Percentiles rank a stretch among this genome's conserved stretches.
Evolutionary conservation across 495 filamentous ascomycete species (phyloP).

Genomic region (Annulohypoxylon moriforme): DNA sequence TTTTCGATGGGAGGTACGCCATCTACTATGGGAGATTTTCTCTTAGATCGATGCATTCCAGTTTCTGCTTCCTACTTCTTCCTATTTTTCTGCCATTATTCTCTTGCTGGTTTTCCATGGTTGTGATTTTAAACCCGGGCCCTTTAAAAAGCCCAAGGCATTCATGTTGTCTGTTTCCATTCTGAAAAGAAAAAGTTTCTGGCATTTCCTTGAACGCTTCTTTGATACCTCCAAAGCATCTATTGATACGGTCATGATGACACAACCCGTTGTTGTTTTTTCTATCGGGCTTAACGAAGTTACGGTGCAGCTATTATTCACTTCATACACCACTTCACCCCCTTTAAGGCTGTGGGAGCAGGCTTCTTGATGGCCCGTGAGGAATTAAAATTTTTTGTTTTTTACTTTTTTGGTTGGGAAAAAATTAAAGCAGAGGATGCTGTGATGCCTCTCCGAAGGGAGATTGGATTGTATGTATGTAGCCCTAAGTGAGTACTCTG

Average conservation of each 20-base stretch:
- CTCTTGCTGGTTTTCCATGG: constrained; percentile 43
- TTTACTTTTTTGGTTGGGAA: constrained; percentile 24
- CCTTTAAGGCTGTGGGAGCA: constrained; percentile 35
- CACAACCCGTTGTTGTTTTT: constrained; percentile 17
- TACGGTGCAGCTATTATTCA: constrained; percentile 37
- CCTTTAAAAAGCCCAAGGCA: constrained; percentile 16
- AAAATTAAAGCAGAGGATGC: constrained; percentile 15
- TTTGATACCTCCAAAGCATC: constrained; percentile 53
- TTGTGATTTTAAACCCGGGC: constrained; percentile 49
- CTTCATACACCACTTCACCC: constrained; percentile 29
- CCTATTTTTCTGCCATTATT: constrained; percentile 41
- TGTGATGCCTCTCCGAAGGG: neutral
- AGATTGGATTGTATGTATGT: constrained; percentile 31
- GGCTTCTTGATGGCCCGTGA: constrained; percentile 38
- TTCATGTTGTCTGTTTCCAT: constrained; percentile 40
- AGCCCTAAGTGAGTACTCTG: constrained; percentile 35
- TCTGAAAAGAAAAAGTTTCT: constrained; percentile 51
- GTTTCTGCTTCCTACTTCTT: constrained; percentile 44
- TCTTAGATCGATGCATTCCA: constrained; percentile 45
- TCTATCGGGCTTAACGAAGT: constrained; percentile 45
- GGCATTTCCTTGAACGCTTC: constrained; percentile 48
- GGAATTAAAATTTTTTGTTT: no score
- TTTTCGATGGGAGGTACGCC: constrained; percentile 37
- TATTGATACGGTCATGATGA: constrained; percentile 44
- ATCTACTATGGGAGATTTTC: constrained; percentile 32